Conservation (phyloP, 352 stramenopile species). For the Globisporangium nunn region DNA sequence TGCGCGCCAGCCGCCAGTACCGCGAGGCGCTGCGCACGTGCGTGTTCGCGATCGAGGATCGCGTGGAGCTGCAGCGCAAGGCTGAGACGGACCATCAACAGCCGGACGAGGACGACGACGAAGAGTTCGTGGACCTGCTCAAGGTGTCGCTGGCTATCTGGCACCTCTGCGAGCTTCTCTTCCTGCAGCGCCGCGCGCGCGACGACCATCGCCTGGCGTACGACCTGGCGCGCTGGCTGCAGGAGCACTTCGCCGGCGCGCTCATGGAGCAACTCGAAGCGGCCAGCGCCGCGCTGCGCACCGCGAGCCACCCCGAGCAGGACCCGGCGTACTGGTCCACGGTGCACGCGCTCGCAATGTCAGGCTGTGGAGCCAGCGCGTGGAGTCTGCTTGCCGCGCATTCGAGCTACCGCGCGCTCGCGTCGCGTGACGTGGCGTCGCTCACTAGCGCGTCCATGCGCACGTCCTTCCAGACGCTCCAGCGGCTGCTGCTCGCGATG, state of each 20-base stretch:
- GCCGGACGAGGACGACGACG: conserved; percentile 23
- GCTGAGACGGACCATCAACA: not conserved
- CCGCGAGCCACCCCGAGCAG: conserved; percentile 24
- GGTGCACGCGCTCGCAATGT: conserved; percentile 45
- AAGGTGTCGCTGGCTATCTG: conserved; percentile 77
- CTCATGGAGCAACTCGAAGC: conserved; percentile 47
- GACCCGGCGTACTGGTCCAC: conserved; percentile 61
- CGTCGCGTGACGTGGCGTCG: conserved; percentile 32
- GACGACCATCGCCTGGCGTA: conserved; percentile 59
- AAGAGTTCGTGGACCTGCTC: conserved; percentile 52
- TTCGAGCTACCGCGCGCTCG: conserved; percentile 45
- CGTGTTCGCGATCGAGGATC: conserved; percentile 61
- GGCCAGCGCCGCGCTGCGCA: conserved; percentile 36
- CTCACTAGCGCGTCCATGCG: conserved; percentile 34
- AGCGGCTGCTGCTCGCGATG: conserved; percentile 67
- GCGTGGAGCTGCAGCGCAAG: conserved; percentile 19
- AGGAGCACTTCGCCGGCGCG: conserved; percentile 61
- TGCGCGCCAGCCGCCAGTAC: conserved; percentile 61
- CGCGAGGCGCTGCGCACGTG: conserved; percentile 57
- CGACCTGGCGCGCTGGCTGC: conserved; percentile 63
- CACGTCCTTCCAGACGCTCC: conserved; percentile 44
- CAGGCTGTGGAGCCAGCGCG: conserved; percentile 36
- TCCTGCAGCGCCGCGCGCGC: conserved; percentile 46
- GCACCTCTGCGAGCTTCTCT: conserved; percentile 73
- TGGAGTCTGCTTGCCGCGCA: conserved; percentile 57